Conservation (phyloP, 202 grass and related monocot genomes). For the Schoenoplectus tabernaemontani region DNA sequence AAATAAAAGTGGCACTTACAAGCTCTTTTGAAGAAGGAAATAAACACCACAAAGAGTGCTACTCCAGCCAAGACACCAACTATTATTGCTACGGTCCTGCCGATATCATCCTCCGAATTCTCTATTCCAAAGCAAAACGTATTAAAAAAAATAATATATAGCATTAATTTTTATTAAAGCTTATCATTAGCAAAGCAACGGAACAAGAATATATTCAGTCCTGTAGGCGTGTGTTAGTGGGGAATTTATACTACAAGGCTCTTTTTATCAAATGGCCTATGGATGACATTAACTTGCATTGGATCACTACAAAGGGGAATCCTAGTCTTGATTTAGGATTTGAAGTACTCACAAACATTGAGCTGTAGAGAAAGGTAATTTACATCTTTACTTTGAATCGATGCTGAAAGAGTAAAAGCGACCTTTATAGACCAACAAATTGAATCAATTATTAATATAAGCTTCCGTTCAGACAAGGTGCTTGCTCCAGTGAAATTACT, state of each 20-base stretch:
- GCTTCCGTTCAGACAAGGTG: not conserved
- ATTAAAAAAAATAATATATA: not conserved
- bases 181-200: constrained; percentile 2
- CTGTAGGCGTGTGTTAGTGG: not conserved
- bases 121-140: constrained; percentile 20
- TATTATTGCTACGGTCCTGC: constrained; percentile 71
- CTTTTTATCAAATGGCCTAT: not conserved
- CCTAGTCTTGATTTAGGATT: not conserved
- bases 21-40: constrained; percentile 66
- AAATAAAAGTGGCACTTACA: constrained; percentile 28
- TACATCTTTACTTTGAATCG: not conserved
- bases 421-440: not conserved
- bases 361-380: not conserved
- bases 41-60: constrained; percentile 67
- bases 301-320: not conserved
- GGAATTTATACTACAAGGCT: constrained; percentile 16
- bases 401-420: not conserved
- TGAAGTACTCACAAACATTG: not conserved
- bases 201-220: constrained; percentile 55
- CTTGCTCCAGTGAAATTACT: not conserved
- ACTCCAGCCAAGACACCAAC: constrained; percentile 71
- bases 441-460: not conserved
- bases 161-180: not conserved
- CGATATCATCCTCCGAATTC: constrained; percentile 62
- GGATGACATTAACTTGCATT: not conserved